These are phyloP conservation scores for Ustilaginoidea virens DNA, from an alignment of 2,329 filamentous ascomycete species.

Conservation along the genomic window DNA sequence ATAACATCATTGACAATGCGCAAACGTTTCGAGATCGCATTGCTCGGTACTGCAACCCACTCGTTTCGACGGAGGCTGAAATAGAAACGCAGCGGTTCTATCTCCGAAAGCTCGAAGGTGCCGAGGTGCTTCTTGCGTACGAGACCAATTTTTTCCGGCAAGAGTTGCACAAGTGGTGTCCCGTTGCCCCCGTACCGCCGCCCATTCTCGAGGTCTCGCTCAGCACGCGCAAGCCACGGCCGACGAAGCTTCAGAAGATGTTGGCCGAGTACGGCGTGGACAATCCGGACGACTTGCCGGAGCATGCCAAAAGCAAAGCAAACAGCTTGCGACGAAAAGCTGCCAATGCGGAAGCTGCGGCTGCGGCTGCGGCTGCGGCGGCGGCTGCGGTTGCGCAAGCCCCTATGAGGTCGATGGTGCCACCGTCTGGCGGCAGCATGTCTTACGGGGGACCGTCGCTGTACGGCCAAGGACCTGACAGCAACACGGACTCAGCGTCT, in stretches of 20 bases:
- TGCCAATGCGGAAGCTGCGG: conserved; percentile 38
- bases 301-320: conserved; percentile 65
- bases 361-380: conserved; percentile 33
- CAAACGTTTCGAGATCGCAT: conserved; percentile 75
- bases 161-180: conserved; percentile 87
- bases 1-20: conserved; percentile 76
- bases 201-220: conserved; percentile 76
- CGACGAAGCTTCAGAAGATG: conserved; percentile 93
- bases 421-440: conserved; percentile 5
- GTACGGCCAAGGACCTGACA: conserved; percentile 8
- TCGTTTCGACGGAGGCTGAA: conserved; percentile 71
- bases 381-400: conserved; percentile 12
- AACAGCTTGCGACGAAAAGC: conserved; percentile 60
- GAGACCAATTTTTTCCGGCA: conserved; percentile 98
- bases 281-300: conserved; percentile 78
- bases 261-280: conserved; percentile 79
- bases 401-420: conserved; percentile 7
- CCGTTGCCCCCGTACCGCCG: conserved; percentile 72
- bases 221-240: conserved; percentile 87
- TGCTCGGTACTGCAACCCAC: conserved; percentile 61
- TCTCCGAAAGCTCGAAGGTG: conserved; percentile 89
- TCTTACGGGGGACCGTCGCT: conserved; percentile 13
- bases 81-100: conserved; percentile 87
- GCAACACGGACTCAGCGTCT: conserved; percentile 6
- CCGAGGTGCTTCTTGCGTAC: conserved; percentile 76